Percentiles rank a stretch among this genome's conserved stretches.
These are phyloP conservation scores for Fusarium humuli DNA, from an alignment of 2,329 filamentous ascomycete species.

Conservation along the genomic window DNA sequence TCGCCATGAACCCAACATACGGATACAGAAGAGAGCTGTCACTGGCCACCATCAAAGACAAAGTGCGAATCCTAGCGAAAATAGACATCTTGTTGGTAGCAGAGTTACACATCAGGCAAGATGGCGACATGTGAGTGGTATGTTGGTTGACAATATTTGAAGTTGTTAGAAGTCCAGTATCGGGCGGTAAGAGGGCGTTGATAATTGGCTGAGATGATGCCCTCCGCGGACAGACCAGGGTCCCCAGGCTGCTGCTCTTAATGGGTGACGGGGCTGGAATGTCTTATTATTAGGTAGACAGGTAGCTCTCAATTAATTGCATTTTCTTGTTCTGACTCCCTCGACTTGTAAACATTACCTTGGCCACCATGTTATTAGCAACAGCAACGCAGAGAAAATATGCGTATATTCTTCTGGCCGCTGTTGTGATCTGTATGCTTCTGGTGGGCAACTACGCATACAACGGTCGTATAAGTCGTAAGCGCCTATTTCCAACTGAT, in stretches of 20 bases:
- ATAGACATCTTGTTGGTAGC: not conserved
- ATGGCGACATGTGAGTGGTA: not conserved
- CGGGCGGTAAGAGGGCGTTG: not conserved
- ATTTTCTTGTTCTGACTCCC: not conserved
- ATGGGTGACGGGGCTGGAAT: constrained; percentile 1
- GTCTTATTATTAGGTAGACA: not conserved
- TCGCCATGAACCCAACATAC: not conserved
- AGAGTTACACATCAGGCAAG: not conserved
- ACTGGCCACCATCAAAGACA: not conserved
- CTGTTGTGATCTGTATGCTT: constrained; percentile 9
- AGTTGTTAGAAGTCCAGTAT: not conserved
- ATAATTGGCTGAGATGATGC: constrained; percentile 3
- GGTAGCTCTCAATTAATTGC: not conserved
- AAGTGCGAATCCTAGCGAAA: not conserved
- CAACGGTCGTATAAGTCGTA: constrained; percentile 12
- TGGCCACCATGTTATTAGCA: constrained; percentile 2
- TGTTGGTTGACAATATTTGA: constrained; percentile 4
- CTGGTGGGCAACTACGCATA: constrained; percentile 24
- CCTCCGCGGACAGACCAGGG: not conserved
- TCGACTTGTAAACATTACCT: not conserved
- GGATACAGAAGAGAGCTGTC: not conserved
- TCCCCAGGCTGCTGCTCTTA: not conserved
- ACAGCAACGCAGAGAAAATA: constrained; percentile 7
- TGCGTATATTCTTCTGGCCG: constrained; percentile 8
- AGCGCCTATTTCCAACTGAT: not conserved